Evolutionary conservation across 75 land plant species (phyloP).

Genomic region (Pseudotsuga menziesii): DNA sequence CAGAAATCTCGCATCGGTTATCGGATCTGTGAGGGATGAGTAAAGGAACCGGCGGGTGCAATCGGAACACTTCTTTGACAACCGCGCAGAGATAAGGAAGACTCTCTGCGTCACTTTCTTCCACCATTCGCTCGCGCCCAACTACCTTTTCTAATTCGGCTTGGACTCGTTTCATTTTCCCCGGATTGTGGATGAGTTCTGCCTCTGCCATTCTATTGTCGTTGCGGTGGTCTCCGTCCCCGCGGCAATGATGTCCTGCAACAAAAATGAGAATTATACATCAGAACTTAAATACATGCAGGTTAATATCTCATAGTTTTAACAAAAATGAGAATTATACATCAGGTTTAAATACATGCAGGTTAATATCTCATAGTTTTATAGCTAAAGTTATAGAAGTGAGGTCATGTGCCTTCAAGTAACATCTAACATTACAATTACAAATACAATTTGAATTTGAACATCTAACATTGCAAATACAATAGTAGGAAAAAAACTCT

Average conservation of each 20-base stretch:
- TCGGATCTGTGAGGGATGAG: conserved; percentile 52
- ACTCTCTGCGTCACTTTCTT: conserved; percentile 52
- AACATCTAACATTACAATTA: too few relatives aligned
- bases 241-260: neutral
- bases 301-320: too few relatives aligned
- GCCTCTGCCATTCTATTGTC: neutral
- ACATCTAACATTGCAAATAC: too few relatives aligned
- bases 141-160: conserved; percentile 8
- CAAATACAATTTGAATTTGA: too few relatives aligned
- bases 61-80: conserved; percentile 59
- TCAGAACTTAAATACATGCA: neutral
- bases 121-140: conserved; percentile 36
- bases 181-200: neutral
- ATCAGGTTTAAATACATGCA: too few relatives aligned
- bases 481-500: too few relatives aligned
- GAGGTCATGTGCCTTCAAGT: too few relatives aligned
- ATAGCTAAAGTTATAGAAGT: too few relatives aligned
- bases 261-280: neutral
- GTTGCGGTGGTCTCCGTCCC: neutral
- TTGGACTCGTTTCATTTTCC: too few relatives aligned
- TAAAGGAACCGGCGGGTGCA: conserved; percentile 70
- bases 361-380: too few relatives aligned
- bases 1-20: conserved; percentile 41
- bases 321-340: too few relatives aligned
- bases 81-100: conserved; percentile 48